Evolutionary conservation across 2,329 filamentous ascomycete species (phyloP), one percentile per base, ranked within the genome.

Genomic region (Aspergillus calidoustus): DNA sequence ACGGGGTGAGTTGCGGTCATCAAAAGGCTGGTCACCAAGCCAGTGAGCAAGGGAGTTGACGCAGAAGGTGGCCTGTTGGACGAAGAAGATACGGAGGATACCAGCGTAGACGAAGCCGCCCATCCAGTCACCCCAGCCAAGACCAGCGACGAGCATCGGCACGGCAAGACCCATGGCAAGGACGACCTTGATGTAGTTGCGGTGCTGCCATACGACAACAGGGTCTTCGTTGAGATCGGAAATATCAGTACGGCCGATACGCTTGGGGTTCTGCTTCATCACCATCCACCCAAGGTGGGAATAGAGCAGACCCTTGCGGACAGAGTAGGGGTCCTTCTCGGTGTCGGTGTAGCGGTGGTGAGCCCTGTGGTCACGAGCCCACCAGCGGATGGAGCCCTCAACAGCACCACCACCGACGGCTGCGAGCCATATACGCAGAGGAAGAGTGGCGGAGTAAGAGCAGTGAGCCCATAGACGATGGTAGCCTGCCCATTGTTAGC

Each of bases 271-370:
- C 82, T 96, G 92, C 85, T 94, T 94, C 85, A 96, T 88, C 73
- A 96, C 80, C 91, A 96, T 95, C 92, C 92, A 96, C 72, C 92
- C 92, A 60, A 96, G 82, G 81, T 92, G 90, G 57, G 87, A 92
- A 85, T 93, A 94, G 69, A 92, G 80, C 54, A 95, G 85, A 69
- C 92, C 92, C 84, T 96, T 96, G 81, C 91, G 89, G 70, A 96
- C 92, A 25, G 91, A 93, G 83, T 96, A 96, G 54, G 92, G 92
- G 70, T 96, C 92, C 83, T 95, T 95, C 43, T 93, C 91, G 73
- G 92, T 96, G 76, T 96, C 92, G 82, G 92, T 96, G 78, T 95
- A 96, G 72, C 92, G 87, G 84, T 96, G 92, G 79, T 96, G 92
- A 72, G 91, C 90, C 69, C 92, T 89, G 82, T 96, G 92, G 74